Percentiles rank a stretch among this genome's conserved stretches.
Evolutionary conservation across 2,329 filamentous ascomycete species (phyloP).

Genomic region (Dothideomycetes sp.): DNA sequence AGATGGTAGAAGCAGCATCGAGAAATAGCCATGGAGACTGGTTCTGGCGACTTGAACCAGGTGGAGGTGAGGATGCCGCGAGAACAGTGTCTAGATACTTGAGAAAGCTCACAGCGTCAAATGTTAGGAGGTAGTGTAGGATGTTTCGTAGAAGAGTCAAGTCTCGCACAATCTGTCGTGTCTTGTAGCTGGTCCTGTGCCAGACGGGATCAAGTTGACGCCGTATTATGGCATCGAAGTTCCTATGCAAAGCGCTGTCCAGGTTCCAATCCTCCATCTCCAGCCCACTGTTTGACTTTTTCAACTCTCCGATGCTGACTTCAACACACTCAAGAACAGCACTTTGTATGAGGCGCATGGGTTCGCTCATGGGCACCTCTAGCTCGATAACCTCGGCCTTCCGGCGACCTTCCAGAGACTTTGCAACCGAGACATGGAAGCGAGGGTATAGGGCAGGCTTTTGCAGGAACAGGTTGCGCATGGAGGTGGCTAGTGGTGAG

Average conservation of each 20-base stretch:
- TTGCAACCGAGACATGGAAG: slow-evolving; percentile 83
- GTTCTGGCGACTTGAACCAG: slow-evolving; percentile 75
- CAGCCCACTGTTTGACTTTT: slow-evolving; percentile 77
- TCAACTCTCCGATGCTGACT: slow-evolving; percentile 84
- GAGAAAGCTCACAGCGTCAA: slow-evolving; percentile 84
- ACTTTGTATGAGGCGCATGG: slow-evolving; percentile 87
- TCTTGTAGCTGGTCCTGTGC: slow-evolving; percentile 93
- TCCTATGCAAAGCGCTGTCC: slow-evolving; percentile 82
- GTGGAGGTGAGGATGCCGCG: slow-evolving; percentile 77
- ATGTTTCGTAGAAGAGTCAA: slow-evolving; percentile 72
- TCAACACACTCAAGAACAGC: slow-evolving; percentile 95
- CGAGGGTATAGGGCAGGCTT: slow-evolving; percentile 87
- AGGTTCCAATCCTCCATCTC: slow-evolving; percentile 97
- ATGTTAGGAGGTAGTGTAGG: slow-evolving; percentile 68
- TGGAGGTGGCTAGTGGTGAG: slow-evolving; percentile 75
- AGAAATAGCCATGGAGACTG: slow-evolving; percentile 95
- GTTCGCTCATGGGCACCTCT: slow-evolving; percentile 89
- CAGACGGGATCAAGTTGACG: slow-evolving; percentile 91
- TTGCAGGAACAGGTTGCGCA: slow-evolving; percentile 82
- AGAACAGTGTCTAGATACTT: slow-evolving; percentile 91
- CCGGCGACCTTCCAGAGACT: slow-evolving; percentile 78
- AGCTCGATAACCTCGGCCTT: slow-evolving; percentile 96
- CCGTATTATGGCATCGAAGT: slow-evolving; percentile 80
- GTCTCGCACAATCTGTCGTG: slow-evolving; percentile 86
- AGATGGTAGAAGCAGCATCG: slow-evolving; percentile 88